Conservation (phyloP, 441 rosid genomes). For the Populus hybrid region DNA sequence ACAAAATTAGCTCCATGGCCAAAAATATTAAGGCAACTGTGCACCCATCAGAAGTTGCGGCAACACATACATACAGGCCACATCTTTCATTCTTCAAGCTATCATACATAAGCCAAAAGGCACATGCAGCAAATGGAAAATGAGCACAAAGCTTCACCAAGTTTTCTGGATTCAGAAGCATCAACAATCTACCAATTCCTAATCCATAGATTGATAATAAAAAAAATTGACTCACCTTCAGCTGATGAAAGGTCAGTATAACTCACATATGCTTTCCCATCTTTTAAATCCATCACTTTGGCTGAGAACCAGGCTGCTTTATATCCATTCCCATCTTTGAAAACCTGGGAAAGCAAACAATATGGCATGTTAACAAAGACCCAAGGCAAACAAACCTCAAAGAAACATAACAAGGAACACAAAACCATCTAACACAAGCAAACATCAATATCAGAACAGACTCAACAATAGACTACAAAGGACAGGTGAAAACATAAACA, state of each 20-base stretch:
- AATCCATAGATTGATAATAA: not conserved
- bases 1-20: not conserved
- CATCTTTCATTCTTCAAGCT: not conserved
- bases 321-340: conserved; percentile 64
- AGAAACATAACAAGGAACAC: not conserved
- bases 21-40: not conserved
- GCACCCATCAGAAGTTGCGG: not conserved
- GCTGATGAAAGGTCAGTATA: conserved; percentile 59
- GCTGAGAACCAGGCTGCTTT: conserved; percentile 89
- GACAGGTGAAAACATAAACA: not conserved
- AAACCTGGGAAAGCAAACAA: conserved; percentile 47
- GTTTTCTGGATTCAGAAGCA: not conserved
- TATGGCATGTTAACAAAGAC: conserved; percentile 10
- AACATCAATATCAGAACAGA: not conserved
- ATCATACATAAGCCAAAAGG: not conserved
- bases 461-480: not conserved
- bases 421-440: not conserved
- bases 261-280: conserved; percentile 74
- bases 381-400: not conserved
- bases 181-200: conserved; percentile 7
- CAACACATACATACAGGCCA: not conserved
- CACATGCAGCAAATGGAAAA: not conserved
- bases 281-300: conserved; percentile 62
- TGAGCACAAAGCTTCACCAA: not conserved
- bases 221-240: conserved; percentile 50